Evolutionary conservation across 768 basidiomycete species (phyloP).

Genomic region (Macrolepiota albuminosa): DNA sequence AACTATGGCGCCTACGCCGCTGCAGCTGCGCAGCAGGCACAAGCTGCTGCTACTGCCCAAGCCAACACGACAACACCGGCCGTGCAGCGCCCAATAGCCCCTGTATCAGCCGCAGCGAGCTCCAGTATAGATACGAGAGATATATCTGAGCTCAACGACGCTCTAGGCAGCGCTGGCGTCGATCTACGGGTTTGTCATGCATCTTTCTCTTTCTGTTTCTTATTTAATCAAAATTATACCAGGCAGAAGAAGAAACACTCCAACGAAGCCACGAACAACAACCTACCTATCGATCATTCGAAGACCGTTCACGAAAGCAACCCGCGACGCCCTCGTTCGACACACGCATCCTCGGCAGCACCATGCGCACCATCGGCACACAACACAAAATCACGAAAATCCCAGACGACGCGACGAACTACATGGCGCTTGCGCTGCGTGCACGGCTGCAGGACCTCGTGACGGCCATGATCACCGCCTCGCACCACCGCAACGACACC

Average conservation of each 20-base stretch:
- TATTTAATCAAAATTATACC: conserved; percentile 2
- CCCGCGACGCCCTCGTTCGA: conserved; percentile 67
- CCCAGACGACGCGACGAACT: conserved; percentile 70
- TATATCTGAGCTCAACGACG: conserved; percentile 77
- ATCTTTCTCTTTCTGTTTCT: not conserved
- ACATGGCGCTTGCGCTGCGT: conserved; percentile 75
- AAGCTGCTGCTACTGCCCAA: conserved; percentile 19
- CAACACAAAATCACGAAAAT: conserved; percentile 64
- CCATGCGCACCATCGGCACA: conserved; percentile 63
- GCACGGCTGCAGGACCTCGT: conserved; percentile 69
- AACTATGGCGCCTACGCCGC: conserved; percentile 39
- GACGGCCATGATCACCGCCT: conserved; percentile 61
- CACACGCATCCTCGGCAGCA: conserved; percentile 54
- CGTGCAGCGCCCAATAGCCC: conserved; percentile 12
- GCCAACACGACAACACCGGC: conserved; percentile 20
- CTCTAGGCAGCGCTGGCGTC: conserved; percentile 81
- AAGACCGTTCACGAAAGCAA: conserved; percentile 80
- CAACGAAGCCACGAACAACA: conserved; percentile 63
- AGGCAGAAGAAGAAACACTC: conserved; percentile 86
- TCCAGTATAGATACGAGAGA: conserved; percentile 58
- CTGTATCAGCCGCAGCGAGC: conserved; percentile 17
- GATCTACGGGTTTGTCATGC: conserved; percentile 60
- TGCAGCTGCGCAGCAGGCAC: conserved; percentile 24
- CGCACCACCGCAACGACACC: conserved; percentile 64
- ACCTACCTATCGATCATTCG: conserved; percentile 58